Conservation (phyloP, 1,284 basidiomycete genomes). For the Ustilago cynodontis region DNA sequence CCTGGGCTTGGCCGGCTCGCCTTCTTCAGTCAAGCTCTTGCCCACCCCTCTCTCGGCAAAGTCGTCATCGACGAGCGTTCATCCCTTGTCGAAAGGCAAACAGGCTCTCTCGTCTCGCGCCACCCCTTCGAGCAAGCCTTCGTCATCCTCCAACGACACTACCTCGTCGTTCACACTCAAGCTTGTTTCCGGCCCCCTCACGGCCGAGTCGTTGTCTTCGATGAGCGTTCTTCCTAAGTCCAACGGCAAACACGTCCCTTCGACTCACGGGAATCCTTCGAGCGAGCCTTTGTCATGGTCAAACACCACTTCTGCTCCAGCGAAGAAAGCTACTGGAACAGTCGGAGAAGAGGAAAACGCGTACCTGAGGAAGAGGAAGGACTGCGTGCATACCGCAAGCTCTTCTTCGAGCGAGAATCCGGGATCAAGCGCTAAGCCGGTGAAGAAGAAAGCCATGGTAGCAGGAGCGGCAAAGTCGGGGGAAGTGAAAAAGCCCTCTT, state of each 20-base stretch:
- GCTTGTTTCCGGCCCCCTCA: no score
- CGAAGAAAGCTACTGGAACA: neutral
- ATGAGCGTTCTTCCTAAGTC: no score
- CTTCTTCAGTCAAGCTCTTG: neutral
- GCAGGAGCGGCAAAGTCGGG: neutral
- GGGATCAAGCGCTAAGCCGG: neutral
- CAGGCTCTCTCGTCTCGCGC: neutral
- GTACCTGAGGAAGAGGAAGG: neutral
- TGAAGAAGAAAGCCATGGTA: neutral
- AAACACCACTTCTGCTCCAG: neutral
- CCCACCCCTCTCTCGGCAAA: neutral
- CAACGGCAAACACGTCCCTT: no score
- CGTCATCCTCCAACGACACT: no score
- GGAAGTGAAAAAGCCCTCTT: neutral
- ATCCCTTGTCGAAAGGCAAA: neutral
- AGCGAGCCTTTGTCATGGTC: no score
- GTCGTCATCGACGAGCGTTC: neutral
- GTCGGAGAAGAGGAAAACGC: neutral
- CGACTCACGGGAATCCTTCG: no score
- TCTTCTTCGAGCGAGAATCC: neutral
- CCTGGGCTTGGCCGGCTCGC: constrained; percentile 10
- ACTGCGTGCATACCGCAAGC: no score
- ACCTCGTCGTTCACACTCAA: no score
- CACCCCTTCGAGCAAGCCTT: neutral
- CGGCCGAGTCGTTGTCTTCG: no score